Percentiles rank a stretch among this genome's conserved stretches.
phyloP scores from a whole-genome alignment of 805 yeast species.

The Wickerhamiella azymoides region DNA sequence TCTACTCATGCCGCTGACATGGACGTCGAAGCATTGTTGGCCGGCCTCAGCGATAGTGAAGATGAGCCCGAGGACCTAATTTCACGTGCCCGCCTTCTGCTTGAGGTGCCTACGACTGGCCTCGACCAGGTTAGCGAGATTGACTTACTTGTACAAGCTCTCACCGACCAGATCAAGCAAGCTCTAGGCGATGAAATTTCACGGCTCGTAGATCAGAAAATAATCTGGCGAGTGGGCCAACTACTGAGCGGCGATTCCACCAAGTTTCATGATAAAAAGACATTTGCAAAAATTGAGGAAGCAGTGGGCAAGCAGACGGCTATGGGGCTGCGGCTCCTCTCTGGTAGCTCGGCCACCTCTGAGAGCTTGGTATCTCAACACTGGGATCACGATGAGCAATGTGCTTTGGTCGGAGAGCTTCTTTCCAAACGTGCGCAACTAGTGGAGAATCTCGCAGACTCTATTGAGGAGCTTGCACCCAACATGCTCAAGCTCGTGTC shows the following conservation, averaged over 20 bases:
- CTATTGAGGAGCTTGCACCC: constrained; percentile 53
- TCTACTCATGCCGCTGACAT: background rate
- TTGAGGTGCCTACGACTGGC: constrained; percentile 26
- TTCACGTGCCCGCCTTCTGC: background rate
- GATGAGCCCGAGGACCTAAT: background rate
- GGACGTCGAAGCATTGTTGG: constrained; percentile 27
- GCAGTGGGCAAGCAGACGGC: constrained; percentile 49
- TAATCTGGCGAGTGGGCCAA: constrained; percentile 42
- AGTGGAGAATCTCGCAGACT: constrained; percentile 29
- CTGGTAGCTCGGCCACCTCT: too few relatives aligned
- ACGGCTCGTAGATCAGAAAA: constrained; percentile 45
- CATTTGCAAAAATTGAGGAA: constrained; percentile 16
- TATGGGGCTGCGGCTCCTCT: constrained; percentile 47
- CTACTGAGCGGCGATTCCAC: constrained; percentile 29
- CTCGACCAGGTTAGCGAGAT: constrained; percentile 43
- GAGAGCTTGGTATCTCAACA: constrained; percentile 18
- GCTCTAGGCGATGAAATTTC: constrained; percentile 61
- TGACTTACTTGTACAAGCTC: constrained; percentile 36
- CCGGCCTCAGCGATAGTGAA: constrained; percentile 25
- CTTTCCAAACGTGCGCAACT: background rate
- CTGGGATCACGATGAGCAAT: constrained; percentile 28
- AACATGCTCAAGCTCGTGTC: constrained; percentile 65
- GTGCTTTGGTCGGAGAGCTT: constrained; percentile 12
- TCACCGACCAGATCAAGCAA: constrained; percentile 37
- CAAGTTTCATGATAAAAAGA: background rate